phyloP scores from a whole-genome alignment of 176 grass and related monocot species.

The Paspalum vaginatum region DNA sequence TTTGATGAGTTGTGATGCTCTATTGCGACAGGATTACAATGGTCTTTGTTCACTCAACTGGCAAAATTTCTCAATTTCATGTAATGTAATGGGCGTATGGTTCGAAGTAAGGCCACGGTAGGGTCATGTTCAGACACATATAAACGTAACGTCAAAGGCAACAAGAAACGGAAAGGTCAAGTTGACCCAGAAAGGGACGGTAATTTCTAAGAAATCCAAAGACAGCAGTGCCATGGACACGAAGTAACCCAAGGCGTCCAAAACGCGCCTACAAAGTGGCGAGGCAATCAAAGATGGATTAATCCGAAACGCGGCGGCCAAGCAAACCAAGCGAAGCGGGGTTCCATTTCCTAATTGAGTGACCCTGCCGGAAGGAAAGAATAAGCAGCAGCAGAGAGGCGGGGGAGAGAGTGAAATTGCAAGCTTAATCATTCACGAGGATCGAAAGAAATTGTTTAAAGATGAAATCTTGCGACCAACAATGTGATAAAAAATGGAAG shows the following conservation, averaged over 20 bases:
- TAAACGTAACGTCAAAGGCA: background rate
- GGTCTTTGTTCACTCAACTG: conserved; percentile 3
- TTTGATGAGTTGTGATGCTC: background rate
- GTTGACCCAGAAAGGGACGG: conserved; percentile 2
- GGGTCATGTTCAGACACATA: background rate
- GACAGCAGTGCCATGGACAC: conserved; percentile 5
- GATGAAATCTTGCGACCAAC: background rate
- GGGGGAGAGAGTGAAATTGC: background rate
- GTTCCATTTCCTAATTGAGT: background rate
- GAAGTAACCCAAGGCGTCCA: conserved; percentile 28
- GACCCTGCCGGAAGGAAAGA: background rate
- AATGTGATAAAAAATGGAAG: background rate
- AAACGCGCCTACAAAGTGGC: conserved; percentile 17
- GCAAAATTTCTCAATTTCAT: background rate
- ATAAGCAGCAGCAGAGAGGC: background rate
- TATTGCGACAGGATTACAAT: background rate
- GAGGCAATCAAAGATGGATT: conserved; percentile 23
- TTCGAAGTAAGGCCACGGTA: conserved; percentile 6
- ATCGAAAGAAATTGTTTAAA: background rate
- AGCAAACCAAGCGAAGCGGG: conserved; percentile 28
- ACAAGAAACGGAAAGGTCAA: background rate
- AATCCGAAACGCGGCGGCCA: conserved; percentile 26
- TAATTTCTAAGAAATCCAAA: conserved; percentile 24
- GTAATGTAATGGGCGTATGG: background rate
- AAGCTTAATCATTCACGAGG: background rate